Evolutionary conservation across 805 yeast genomes (phyloP), one percentile per base, ranked within the genome.

Genomic region (Teunomyces lycoperdinae): DNA sequence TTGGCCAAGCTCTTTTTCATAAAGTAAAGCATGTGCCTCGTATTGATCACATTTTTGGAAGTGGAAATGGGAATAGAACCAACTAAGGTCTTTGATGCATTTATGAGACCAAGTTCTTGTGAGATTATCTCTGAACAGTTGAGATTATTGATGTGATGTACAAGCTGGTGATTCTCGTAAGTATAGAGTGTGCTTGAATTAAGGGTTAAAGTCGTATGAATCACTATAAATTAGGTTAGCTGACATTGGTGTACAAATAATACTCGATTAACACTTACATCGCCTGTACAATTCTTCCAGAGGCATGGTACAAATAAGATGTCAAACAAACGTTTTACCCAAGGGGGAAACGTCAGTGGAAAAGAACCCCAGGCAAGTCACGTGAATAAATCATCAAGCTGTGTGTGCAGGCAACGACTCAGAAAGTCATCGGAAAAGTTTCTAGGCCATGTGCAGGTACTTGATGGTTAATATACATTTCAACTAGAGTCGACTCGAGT

Each of bases 111-210:
- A 49, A 81, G 61, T 45, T 81, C 84, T 52, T 74, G 77, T 11
- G 83, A 73, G 3, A 81, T 68, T 1, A 76, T 62, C 54, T 82
- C 87, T 1, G 78, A 69, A 48, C 83, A 74, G 53, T 79, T 80
- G 43, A 80, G 63, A 44, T 70, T 73, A 36, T 73, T 64, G 24
- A 72, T 51, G n/a, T 65, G 57, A 28, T 72, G 69, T 1, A 71
- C 66, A 33, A 81, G 60, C 20, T 66, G 67, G 40, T 64, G 61
- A 57, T 79, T 79, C 54, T 81, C 85, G 52, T 79, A 73, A 9
- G 85, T 77, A 60, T 78, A 83, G 10, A 81, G 66, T 0, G 86
- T 80, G 5, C 85, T 78, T 13, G 86, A 81, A 57, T 83, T 81
- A 46, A 68, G 62, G 3, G 81, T 74, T 34, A 78, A 64, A 2